Percentiles rank a stretch among this genome's conserved stretches.
Evolutionary conservation across 768 basidiomycete genomes (phyloP).

Genomic region (Crepidotus variabilis): DNA sequence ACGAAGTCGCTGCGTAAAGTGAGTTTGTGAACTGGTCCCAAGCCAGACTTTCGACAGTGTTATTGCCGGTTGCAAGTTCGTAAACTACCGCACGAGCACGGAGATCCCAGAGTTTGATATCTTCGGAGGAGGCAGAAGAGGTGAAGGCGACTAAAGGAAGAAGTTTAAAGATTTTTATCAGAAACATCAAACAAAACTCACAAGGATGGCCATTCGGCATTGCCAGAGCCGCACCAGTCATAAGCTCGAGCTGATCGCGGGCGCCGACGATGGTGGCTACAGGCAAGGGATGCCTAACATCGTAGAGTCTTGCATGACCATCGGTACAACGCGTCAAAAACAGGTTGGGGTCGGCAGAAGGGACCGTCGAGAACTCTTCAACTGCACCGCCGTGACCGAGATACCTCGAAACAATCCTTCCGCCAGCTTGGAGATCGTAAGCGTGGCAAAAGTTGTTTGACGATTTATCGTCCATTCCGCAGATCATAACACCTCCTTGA

Average conservation of each 20-base stretch:
- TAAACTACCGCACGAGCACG: constrained; percentile 31
- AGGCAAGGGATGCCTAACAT: constrained; percentile 32
- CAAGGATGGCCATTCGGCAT: constrained; percentile 37
- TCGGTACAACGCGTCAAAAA: constrained; percentile 35
- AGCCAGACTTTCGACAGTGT: constrained; percentile 27
- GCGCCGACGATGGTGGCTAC: constrained; percentile 26
- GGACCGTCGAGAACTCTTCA: constrained; percentile 28
- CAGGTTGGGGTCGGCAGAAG: constrained; percentile 24
- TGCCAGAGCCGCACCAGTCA: constrained; percentile 23
- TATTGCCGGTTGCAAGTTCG: constrained; percentile 44
- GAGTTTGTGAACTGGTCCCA: constrained; percentile 27
- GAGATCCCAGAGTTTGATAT: constrained; percentile 40
- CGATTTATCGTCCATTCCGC: constrained; percentile 7
- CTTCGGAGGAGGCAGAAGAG: constrained; percentile 22
- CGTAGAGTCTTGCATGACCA: constrained; percentile 35
- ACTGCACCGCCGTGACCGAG: constrained; percentile 35
- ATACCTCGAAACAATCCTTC: constrained; percentile 25
- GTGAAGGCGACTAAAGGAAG: constrained; percentile 26
- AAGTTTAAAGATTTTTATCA: background rate
- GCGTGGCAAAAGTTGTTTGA: constrained; percentile 16
- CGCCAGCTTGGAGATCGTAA: constrained; percentile 32
- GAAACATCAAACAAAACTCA: constrained; percentile 11
- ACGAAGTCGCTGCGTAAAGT: constrained; percentile 33
- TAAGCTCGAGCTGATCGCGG: constrained; percentile 8
- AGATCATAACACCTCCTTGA: constrained; percentile 18